A percentile compares a stretch with the other conserved stretches of the same genome.
Conservation (phyloP, 345 rosid species). For the Citrus cavaleriei region DNA sequence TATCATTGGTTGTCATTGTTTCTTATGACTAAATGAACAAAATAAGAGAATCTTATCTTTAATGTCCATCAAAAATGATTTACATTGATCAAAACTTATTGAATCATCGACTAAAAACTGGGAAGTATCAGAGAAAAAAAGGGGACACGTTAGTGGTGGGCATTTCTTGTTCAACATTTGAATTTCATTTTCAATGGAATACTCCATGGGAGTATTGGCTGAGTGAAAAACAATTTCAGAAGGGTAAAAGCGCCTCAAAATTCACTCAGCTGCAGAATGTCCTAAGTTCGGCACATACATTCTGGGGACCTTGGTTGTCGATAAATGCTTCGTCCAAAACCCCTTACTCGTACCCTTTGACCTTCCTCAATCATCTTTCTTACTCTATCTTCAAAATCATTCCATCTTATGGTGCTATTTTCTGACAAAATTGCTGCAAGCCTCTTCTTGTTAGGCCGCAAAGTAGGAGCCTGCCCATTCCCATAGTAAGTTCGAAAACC, state of each 20-base stretch:
- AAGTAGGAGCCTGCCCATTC: conserved; percentile 54
- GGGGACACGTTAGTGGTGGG: neutral
- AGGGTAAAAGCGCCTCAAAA: neutral
- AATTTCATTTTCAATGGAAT: neutral
- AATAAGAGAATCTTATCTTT: neutral
- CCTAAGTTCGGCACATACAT: conserved; percentile 63
- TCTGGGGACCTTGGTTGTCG: conserved; percentile 81
- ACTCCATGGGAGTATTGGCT: neutral
- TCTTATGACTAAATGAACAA: no score
- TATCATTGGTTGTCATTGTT: no score
- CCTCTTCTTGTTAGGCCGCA: conserved; percentile 92
- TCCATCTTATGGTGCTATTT: conserved; percentile 60
- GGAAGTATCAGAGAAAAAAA: neutral
- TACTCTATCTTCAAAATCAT: conserved; percentile 51
- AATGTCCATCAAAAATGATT: neutral
- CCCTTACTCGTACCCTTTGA: conserved; percentile 49
- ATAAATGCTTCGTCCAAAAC: conserved; percentile 76
- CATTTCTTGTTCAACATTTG: neutral
- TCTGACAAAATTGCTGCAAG: conserved; percentile 68
- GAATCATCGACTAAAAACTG: neutral
- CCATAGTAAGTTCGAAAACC: conserved; percentile 87
- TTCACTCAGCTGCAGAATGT: neutral
- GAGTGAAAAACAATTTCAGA: neutral
- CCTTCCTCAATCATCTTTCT: conserved; percentile 77
- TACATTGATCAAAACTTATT: neutral